These are phyloP conservation scores for Tricholoma bakamatsutake DNA, from an alignment of 768 basidiomycete genomes.

Conservation along the genomic window DNA sequence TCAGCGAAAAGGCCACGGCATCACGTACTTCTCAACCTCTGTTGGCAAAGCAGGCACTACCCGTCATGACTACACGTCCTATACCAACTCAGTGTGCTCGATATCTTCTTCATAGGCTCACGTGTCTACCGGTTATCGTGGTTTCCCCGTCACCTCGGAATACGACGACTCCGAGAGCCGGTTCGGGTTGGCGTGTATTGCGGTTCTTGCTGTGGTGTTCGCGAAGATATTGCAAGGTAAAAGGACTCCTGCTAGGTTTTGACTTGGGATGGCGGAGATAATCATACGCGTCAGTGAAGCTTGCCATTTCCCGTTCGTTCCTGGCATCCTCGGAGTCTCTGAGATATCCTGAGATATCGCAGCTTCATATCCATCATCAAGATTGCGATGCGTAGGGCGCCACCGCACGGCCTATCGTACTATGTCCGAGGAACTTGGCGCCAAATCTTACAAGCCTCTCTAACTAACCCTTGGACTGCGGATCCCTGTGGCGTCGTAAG, in stretches of 20 bases:
- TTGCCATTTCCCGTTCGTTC: conserved; percentile 45
- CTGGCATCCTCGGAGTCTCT: conserved; percentile 45
- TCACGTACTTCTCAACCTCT: conserved; percentile 57
- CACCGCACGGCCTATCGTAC: conserved; percentile 9
- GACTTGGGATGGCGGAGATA: conserved; percentile 34
- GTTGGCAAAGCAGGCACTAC: conserved; percentile 27
- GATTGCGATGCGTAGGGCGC: conserved; percentile 15
- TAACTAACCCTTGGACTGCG: conserved; percentile 52
- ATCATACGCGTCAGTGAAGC: conserved; percentile 45
- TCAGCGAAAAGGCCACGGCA: conserved; percentile 32
- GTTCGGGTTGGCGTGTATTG: conserved; percentile 18
- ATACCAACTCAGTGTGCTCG: too few species aligned
- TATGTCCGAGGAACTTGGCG: conserved; percentile 51
- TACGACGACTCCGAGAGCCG: conserved; percentile 51
- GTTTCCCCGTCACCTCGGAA: conserved; percentile 62
- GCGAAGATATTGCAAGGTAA: conserved; percentile 35
- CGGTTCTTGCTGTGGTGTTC: conserved; percentile 1
- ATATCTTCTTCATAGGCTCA: conserved; percentile 60
- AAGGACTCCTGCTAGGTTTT: conserved; percentile 32
- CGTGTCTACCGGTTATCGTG: conserved; percentile 62
- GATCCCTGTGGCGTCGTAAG: conserved; percentile 62
- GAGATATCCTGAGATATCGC: conserved; percentile 44
- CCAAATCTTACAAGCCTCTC: conserved; percentile 50
- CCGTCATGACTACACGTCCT: conserved; percentile 19
- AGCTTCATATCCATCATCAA: conserved; percentile 41